Conservation (phyloP, 306 rosid species). For the Cucumis cinereus region DNA sequence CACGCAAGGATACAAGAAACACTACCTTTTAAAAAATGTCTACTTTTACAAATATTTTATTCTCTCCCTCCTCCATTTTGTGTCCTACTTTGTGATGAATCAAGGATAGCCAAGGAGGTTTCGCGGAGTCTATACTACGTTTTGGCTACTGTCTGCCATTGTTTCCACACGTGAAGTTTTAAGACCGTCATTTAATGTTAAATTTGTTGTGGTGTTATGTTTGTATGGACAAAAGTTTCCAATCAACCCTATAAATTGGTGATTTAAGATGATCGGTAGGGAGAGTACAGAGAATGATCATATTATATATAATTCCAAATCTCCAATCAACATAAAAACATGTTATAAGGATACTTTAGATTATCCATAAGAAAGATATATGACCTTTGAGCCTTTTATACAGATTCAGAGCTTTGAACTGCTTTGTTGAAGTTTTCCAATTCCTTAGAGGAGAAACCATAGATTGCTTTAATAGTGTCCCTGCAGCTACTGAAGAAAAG, state of each 20-base stretch:
- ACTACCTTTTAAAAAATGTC: neutral
- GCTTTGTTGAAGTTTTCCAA: constrained; percentile 42
- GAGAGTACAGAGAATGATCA: neutral
- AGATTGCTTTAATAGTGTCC: constrained; percentile 61
- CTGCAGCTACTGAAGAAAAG: constrained; percentile 54
- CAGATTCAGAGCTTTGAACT: constrained; percentile 19
- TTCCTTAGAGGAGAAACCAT: constrained; percentile 69
- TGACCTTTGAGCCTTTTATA: constrained; percentile 13
- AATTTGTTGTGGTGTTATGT: neutral
- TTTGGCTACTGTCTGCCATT: too few relatives aligned
- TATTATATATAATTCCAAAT: neutral
- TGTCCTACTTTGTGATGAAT: too few relatives aligned
- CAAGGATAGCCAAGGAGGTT: too few relatives aligned
- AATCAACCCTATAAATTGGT: neutral
- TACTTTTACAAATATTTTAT: neutral
- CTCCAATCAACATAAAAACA: neutral
- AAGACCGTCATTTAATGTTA: too few relatives aligned
- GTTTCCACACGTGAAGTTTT: too few relatives aligned
- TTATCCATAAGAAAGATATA: neutral
- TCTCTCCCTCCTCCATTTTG: too few relatives aligned
- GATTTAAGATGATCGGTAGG: neutral
- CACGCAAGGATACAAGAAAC: neutral
- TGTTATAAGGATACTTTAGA: neutral
- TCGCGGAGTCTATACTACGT: too few relatives aligned
- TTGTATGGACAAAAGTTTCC: neutral